Conservation (phyloP, 2,329 filamentous ascomycete genomes). For the Acarospora socialis region DNA sequence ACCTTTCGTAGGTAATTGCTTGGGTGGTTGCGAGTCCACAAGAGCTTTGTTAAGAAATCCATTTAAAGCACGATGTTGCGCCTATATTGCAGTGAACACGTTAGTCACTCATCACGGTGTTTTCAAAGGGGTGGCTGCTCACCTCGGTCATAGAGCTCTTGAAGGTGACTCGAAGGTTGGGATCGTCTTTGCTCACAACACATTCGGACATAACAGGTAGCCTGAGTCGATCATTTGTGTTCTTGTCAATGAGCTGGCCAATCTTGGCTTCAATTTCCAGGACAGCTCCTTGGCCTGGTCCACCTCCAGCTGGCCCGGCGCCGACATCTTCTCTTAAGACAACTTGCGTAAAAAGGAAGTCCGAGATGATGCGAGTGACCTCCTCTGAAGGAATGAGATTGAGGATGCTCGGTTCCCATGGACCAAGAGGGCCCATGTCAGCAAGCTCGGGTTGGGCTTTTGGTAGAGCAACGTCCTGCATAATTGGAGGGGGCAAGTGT, state of each 20-base stretch:
- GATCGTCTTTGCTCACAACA: slow-evolving; percentile 45
- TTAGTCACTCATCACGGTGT: slow-evolving; percentile 12
- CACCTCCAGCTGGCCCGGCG: slow-evolving; percentile 41
- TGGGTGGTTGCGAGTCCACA: slow-evolving; percentile 39
- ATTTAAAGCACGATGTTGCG: slow-evolving; percentile 72
- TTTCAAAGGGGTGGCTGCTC: slow-evolving; percentile 21
- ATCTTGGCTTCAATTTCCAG: slow-evolving; percentile 94
- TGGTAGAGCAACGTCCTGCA: slow-evolving; percentile 2
- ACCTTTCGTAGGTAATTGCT: slow-evolving; percentile 24
- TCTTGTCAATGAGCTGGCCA: slow-evolving; percentile 62
- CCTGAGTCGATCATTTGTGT: slow-evolving; percentile 53
- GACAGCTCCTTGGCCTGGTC: slow-evolving; percentile 50
- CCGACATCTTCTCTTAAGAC: slow-evolving; percentile 50
- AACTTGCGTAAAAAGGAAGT: slow-evolving; percentile 64
- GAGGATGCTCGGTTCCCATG: slow-evolving; percentile 42
- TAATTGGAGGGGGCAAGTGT: slow-evolving; percentile 10
- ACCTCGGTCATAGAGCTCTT: slow-evolving; percentile 85
- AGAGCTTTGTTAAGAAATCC: slow-evolving; percentile 64
- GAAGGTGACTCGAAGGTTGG: slow-evolving; percentile 47
- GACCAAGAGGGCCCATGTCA: slow-evolving; percentile 28
- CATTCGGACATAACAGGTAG: slow-evolving; percentile 57
- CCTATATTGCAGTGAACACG: slow-evolving; percentile 33
- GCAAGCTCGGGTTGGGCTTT: slow-evolving; percentile 9
- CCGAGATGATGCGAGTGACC: slow-evolving; percentile 59
- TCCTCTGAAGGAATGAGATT: slow-evolving; percentile 59